Evolutionary conservation across 2,329 filamentous ascomycete genomes (phyloP), one percentile per base, ranked within the genome.

Genomic region (Verticillium nubilum): DNA sequence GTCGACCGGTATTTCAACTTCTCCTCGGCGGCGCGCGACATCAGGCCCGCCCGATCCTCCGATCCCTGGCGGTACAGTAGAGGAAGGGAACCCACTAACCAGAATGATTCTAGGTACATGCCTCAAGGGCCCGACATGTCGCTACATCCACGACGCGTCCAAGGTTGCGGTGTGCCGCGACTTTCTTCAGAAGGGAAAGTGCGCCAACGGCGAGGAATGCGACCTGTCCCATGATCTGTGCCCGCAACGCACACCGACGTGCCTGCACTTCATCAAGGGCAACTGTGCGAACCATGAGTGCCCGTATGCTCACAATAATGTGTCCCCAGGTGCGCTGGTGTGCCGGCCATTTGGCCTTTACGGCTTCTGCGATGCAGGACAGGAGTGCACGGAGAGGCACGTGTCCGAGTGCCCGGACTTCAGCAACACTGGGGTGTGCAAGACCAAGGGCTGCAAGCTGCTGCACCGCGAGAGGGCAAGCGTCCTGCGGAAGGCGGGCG

Each of bases 331-430:
- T 70, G 91, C 93, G 56, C 86, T 84, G 29, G 91, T 97, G 54
- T 99, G 95, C 77, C 85, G 87, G 67, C 77, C 85, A 23, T 98
- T 99, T 78, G 94, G 91, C 28, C 85, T 87, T 58, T 84, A 93
- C 69, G 94, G 95, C 58, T 98, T 92, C 74, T 98, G 95, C 78
- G 87, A 90, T 62, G 90, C 90, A 72, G 95, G 94, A 62, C 82
- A 83, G 59, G 76, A 81, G 59, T 98, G 95, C 75, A 76, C 85
- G 61, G 86, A 95, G 64, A 89, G 92, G 62, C 95, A 99, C 78
- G 89, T 94, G 60, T 89, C 89, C 76, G 94, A 98, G 74, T 98
- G 95, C 74, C 94, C 95, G 63, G 90, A 96, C 73, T 97, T 96
- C 79, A 91, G 91, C 82, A 96, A 97, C 76, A 91, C 85, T 62